Conservation (phyloP, 768 basidiomycete genomes). For the Phylloporus scabripes region DNA sequence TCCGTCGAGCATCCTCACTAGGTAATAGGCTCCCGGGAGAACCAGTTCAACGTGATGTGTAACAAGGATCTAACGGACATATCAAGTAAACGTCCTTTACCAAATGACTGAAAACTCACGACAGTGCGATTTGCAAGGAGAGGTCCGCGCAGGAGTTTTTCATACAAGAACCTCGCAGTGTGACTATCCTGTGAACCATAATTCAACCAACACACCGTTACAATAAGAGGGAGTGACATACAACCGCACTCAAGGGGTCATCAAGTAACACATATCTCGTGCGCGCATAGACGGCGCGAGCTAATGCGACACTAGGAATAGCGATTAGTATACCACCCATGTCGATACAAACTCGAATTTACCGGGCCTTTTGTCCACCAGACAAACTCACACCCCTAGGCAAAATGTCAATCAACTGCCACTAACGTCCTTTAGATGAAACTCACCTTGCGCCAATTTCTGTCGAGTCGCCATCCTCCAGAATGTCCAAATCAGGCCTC, state of each 20-base stretch:
- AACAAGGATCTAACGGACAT: constrained; percentile 49
- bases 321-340: constrained; percentile 1
- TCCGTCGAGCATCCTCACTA: constrained; percentile 77
- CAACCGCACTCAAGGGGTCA: constrained; percentile 79
- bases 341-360: constrained; percentile 5
- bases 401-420: neutral
- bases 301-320: constrained; percentile 62
- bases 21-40: constrained; percentile 64
- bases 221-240: constrained; percentile 31
- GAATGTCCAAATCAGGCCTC: constrained; percentile 68
- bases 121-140: constrained; percentile 66
- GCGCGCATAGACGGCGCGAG: constrained; percentile 73
- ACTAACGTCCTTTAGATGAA: neutral
- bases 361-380: constrained; percentile 81
- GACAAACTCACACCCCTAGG: constrained; percentile 65
- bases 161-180: constrained; percentile 58
- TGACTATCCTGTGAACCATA: constrained; percentile 51
- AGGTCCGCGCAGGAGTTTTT: constrained; percentile 60
- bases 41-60: constrained; percentile 85
- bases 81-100: neutral
- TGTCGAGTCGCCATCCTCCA: constrained; percentile 84
- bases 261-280: constrained; percentile 71
- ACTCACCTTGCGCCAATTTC: constrained; percentile 69
- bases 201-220: neutral
- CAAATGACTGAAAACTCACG: constrained; percentile 28